phyloP scores from a whole-genome alignment of 1,284 basidiomycete genomes.

The Sanghuangporus weigelae region DNA sequence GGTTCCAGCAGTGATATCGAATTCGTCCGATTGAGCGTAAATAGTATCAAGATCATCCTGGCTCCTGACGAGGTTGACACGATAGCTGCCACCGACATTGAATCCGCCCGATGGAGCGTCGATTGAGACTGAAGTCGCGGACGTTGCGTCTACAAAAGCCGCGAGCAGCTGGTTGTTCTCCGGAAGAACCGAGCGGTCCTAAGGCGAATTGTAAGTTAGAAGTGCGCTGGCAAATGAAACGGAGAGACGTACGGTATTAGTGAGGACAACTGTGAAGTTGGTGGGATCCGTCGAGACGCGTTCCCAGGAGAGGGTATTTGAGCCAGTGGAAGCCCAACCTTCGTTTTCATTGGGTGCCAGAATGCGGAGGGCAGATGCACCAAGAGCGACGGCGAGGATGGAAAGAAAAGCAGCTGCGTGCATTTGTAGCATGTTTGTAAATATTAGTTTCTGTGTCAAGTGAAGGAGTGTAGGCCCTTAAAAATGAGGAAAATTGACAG shows the following conservation, averaged over 20 bases:
- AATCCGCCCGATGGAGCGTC: constrained; percentile 55
- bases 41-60: constrained; percentile 41
- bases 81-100: constrained; percentile 50
- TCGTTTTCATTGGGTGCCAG: constrained; percentile 42
- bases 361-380: constrained; percentile 57
- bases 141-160: constrained; percentile 42
- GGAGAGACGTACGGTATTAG: constrained; percentile 47
- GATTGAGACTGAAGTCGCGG: constrained; percentile 29
- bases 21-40: constrained; percentile 53
- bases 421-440: constrained; percentile 32
- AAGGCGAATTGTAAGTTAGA: neutral
- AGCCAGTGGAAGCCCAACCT: constrained; percentile 55
- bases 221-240: neutral
- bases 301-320: constrained; percentile 58
- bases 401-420: constrained; percentile 35
- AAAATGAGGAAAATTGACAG: neutral
- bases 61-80: constrained; percentile 63
- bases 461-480: neutral
- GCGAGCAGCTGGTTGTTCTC: constrained; percentile 39
- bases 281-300: constrained; percentile 56
- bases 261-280: constrained; percentile 67
- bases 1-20: constrained; percentile 26
- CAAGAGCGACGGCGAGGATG: constrained; percentile 48
- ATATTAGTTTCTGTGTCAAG: constrained; percentile 15
- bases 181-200: constrained; percentile 29